Evolutionary conservation across 345 rosid genomes (phyloP).

Genomic region (Turnera subulata): DNA sequence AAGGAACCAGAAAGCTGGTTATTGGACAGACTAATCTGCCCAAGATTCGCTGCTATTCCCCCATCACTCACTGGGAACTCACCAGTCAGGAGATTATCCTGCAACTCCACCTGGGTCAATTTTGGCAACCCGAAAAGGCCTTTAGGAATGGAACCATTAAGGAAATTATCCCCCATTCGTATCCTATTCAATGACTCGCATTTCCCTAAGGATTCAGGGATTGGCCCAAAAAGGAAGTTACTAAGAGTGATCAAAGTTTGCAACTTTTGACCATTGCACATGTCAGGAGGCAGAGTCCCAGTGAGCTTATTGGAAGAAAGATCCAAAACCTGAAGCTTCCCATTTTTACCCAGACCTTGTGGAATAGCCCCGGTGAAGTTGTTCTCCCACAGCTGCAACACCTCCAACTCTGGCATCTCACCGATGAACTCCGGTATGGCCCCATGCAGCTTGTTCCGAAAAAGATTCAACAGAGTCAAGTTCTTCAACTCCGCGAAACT

Average conservation of each 20-base stretch:
- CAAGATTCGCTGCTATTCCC: slow-evolving; percentile 45
- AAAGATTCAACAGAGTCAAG: slow-evolving; percentile 67
- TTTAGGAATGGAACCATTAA: slow-evolving; percentile 79
- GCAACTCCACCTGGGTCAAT: slow-evolving; percentile 75
- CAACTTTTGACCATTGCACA: slow-evolving; percentile 67
- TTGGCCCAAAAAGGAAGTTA: slow-evolving; percentile 73
- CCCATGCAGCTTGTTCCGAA: slow-evolving; percentile 78
- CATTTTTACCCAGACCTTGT: slow-evolving; percentile 55
- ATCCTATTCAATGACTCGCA: slow-evolving; percentile 68
- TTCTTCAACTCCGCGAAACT: slow-evolving; percentile 56
- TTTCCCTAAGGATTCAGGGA: slow-evolving; percentile 67
- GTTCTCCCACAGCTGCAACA: slow-evolving; percentile 88
- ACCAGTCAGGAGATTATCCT: slow-evolving; percentile 60
- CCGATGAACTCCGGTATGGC: slow-evolving; percentile 77
- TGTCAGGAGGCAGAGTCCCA: slow-evolving; percentile 58
- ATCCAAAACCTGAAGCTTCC: slow-evolving; percentile 52
- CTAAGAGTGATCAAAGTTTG: slow-evolving; percentile 67
- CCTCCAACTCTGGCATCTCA: slow-evolving; percentile 66
- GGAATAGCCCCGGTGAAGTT: slow-evolving; percentile 81
- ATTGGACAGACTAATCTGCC: slow-evolving; percentile 75
- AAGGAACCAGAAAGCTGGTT: slow-evolving; percentile 69
- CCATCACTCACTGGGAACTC: slow-evolving; percentile 49
- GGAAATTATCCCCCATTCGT: slow-evolving; percentile 82
- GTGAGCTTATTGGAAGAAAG: slow-evolving; percentile 82
- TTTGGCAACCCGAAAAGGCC: slow-evolving; percentile 71